Evolutionary conservation across 768 basidiomycete genomes (phyloP).

Genomic region (Tulasnella sp.): DNA sequence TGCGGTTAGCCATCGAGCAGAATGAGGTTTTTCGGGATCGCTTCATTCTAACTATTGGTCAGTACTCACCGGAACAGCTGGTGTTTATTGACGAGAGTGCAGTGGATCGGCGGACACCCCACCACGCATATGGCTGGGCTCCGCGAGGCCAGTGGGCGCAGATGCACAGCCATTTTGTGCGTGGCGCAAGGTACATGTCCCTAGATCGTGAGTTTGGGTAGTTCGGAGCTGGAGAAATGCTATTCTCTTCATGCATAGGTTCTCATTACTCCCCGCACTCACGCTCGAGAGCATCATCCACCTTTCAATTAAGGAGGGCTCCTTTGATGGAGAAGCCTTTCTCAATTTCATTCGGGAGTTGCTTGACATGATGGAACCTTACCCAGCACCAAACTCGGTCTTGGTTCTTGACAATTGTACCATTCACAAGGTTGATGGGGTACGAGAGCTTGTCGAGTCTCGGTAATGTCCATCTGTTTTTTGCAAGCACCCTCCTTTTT

Average conservation of each 20-base stretch:
- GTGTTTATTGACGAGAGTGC: conserved; percentile 18
- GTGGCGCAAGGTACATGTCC: neutral
- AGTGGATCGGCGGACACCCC: neutral
- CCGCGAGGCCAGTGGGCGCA: neutral
- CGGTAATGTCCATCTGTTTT: neutral
- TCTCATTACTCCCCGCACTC: neutral
- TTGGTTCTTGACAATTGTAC: conserved; percentile 20
- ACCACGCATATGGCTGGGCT: neutral
- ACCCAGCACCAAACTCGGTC: conserved; percentile 17
- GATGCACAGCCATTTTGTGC: neutral
- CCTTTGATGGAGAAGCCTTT: conserved; percentile 22
- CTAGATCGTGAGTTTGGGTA: neutral
- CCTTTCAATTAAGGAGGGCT: conserved; percentile 17
- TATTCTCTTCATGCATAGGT: neutral
- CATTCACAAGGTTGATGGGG: neutral
- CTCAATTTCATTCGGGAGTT: conserved; percentile 13
- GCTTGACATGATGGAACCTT: conserved; percentile 19
- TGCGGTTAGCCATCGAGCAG: neutral
- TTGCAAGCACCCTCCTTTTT: neutral
- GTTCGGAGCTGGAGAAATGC: neutral
- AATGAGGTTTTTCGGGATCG: neutral
- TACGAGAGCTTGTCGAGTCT: neutral
- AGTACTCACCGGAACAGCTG: conserved; percentile 6
- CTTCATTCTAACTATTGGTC: neutral
- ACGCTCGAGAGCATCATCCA: neutral